Conservation (phyloP, 2,329 filamentous ascomycete genomes). For the Trichophaea hybrida region DNA sequence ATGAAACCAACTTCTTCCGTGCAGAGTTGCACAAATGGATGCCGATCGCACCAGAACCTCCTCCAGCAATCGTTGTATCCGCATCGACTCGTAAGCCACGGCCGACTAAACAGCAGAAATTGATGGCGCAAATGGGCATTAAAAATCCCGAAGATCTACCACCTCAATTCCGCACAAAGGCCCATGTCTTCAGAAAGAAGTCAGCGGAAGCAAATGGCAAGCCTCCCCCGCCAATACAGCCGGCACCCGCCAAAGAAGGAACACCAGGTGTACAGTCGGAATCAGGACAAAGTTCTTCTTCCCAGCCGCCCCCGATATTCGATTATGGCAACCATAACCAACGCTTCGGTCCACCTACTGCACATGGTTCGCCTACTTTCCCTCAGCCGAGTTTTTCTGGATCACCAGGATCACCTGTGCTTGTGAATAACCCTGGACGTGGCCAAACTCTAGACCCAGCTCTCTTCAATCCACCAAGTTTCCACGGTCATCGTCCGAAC, state of each 20-base stretch:
- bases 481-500: constrained; percentile 4
- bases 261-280: not conserved
- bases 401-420: not conserved
- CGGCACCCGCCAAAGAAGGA: constrained; percentile 27
- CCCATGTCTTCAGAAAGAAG: constrained; percentile 58
- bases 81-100: constrained; percentile 88
- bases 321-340: constrained; percentile 16
- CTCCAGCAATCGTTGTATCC: constrained; percentile 73
- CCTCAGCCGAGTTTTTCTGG: constrained; percentile 13
- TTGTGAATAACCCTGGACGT: constrained; percentile 12
- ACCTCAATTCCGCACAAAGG: constrained; percentile 64
- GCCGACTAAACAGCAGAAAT: constrained; percentile 91
- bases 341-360: constrained; percentile 10
- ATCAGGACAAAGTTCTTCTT: constrained; percentile 13
- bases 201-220: constrained; percentile 24
- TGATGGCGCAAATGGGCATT: constrained; percentile 77
- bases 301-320: constrained; percentile 21
- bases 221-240: constrained; percentile 29
- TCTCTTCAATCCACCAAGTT: constrained; percentile 21
- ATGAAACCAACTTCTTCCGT: constrained; percentile 95
- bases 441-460: constrained; percentile 24
- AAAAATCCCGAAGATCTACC: constrained; percentile 84
- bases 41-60: constrained; percentile 71
- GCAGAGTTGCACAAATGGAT: constrained; percentile 92
- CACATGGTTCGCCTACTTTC: constrained; percentile 13